Evolutionary conservation across 306 rosid species (phyloP).

Genomic region (Styphnolobium japonicum): DNA sequence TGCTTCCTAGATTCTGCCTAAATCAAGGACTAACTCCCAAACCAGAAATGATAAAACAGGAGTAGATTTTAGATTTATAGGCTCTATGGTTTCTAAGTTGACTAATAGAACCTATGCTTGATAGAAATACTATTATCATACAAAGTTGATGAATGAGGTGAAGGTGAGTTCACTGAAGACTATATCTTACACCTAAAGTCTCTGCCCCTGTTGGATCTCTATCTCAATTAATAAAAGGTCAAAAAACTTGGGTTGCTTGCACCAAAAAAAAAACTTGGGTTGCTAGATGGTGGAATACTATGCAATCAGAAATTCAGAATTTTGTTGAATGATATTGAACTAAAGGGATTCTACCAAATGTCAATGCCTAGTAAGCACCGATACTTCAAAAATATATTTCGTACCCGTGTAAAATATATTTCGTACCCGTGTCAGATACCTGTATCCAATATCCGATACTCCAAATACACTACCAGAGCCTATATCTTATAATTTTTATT

Average conservation of each 20-base stretch:
- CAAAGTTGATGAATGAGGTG: not conserved
- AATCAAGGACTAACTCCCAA: not conserved
- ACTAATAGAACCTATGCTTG: not conserved
- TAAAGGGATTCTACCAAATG: not conserved
- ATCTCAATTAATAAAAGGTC: not conserved
- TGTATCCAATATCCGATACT: no score
- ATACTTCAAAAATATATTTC: no score
- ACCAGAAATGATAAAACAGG: not conserved
- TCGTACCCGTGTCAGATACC: no score
- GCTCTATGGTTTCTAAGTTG: not conserved
- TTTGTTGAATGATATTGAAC: not conserved
- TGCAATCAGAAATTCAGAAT: not conserved
- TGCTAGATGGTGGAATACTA: not conserved
- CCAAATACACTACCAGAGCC: no score
- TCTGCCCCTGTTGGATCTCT: not conserved
- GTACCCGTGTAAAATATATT: no score
- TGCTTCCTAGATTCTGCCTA: no score
- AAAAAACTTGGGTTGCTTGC: not conserved
- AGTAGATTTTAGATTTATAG: not conserved
- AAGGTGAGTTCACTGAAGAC: not conserved
- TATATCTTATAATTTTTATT: no score
- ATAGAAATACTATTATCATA: not conserved
- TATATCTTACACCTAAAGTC: not conserved
- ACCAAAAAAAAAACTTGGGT: not conserved
- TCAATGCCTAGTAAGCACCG: no score